Percentiles rank a stretch among this genome's conserved stretches.
phyloP scores from a whole-genome alignment of 2,329 filamentous ascomycete species.

The Clonostachys solani region DNA sequence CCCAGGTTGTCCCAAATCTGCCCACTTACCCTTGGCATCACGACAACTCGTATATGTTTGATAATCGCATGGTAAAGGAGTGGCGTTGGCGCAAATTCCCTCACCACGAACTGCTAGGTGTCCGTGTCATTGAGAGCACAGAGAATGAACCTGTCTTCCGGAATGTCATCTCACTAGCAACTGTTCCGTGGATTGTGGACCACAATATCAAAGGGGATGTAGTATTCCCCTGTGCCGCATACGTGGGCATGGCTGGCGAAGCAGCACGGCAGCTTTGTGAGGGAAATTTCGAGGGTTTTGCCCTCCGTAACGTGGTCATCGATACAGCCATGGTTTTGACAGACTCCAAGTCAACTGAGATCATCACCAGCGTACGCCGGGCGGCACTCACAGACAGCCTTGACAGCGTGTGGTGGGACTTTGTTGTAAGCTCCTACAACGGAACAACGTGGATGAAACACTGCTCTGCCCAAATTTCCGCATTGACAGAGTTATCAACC shows the following conservation, averaged over 20 bases:
- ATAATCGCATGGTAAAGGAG: conserved; percentile 18
- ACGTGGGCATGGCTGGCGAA: conserved; percentile 45
- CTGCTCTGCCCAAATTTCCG: conserved; percentile 13
- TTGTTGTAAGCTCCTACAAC: conserved; percentile 16
- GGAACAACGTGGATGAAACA: conserved; percentile 15
- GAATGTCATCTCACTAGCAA: conserved; percentile 39
- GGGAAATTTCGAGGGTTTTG: conserved; percentile 4
- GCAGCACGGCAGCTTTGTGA: conserved; percentile 27
- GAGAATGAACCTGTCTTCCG: conserved; percentile 42
- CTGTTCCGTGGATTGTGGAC: conserved; percentile 53
- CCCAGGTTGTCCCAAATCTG: conserved; percentile 21
- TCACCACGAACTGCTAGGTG: conserved; percentile 41
- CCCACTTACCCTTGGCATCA: conserved; percentile 32
- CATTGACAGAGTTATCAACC: no score
- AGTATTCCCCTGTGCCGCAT: conserved; percentile 51
- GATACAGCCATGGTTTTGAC: neutral
- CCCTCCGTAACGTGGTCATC: neutral
- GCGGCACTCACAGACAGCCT: conserved; percentile 12
- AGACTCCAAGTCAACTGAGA: conserved; percentile 13
- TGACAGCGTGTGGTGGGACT: conserved; percentile 19
- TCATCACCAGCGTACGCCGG: conserved; percentile 21
- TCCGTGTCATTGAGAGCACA: conserved; percentile 32
- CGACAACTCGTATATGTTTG: conserved; percentile 20
- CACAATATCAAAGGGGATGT: conserved; percentile 53
- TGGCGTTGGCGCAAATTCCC: conserved; percentile 19